Conservation (phyloP, 768 basidiomycete genomes). For the Tricholoma sp. region DNA sequence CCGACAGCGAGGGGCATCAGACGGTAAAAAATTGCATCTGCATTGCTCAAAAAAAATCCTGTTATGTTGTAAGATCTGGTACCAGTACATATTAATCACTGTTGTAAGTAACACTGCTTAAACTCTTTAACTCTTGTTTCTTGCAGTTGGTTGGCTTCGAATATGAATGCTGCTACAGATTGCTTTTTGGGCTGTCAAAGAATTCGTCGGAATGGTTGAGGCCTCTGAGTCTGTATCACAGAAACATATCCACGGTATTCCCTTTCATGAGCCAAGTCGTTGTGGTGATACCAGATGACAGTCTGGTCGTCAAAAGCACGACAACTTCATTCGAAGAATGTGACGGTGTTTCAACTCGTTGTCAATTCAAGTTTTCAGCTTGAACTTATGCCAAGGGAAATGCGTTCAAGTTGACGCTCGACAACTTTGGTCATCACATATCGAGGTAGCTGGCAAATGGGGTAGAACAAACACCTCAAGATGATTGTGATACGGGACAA, state of each 20-base stretch:
- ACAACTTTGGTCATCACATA: too few species aligned
- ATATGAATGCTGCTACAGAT: neutral
- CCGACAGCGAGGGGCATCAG: conserved; percentile 75
- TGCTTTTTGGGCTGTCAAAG: neutral
- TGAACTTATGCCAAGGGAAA: too few species aligned
- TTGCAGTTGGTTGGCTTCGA: neutral
- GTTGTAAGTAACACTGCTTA: conserved; percentile 9
- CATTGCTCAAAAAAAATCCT: conserved; percentile 1
- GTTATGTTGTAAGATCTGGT: conserved; percentile 11
- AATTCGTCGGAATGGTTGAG: neutral
- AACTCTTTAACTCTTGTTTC: neutral
- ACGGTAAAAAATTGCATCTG: conserved; percentile 42
- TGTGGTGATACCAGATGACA: too few species aligned
- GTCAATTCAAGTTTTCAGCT: too few species aligned
- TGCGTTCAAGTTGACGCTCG: too few species aligned
- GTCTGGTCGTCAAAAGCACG: too few species aligned
- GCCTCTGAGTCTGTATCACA: too few species aligned
- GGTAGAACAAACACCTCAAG: too few species aligned
- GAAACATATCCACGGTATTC: neutral
- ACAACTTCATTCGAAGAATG: too few species aligned
- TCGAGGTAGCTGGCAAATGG: too few species aligned
- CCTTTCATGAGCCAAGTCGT: neutral
- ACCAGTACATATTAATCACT: conserved; percentile 2
- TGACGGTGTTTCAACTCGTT: too few species aligned
- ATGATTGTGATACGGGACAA: too few species aligned